These are phyloP conservation scores for Backusella macrospora DNA, from an alignment of 192 early-diverging fungal species.

Conservation along the genomic window DNA sequence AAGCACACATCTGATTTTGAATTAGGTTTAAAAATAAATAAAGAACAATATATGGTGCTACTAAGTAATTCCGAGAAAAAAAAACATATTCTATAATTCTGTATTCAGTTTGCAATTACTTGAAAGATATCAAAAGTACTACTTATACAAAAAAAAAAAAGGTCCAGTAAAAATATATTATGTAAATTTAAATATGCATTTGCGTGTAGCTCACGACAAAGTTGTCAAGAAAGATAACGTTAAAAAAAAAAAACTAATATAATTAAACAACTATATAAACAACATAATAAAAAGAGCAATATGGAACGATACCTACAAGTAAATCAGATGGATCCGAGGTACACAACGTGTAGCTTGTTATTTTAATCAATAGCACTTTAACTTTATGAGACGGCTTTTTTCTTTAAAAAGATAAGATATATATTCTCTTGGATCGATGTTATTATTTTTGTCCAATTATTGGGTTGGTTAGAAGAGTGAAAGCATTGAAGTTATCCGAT, in stretches of 20 bases:
- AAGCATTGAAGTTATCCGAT: neutral
- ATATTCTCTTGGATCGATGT: neutral
- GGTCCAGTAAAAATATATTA: too few species aligned
- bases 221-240: neutral
- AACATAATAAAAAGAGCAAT: conserved; percentile 1
- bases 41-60: neutral
- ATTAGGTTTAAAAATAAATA: neutral
- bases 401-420: neutral
- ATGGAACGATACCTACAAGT: neutral
- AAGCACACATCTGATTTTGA: neutral
- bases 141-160: too few species aligned
- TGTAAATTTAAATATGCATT: too few species aligned
- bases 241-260: neutral
- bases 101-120: too few species aligned
- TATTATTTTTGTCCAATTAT: neutral
- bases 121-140: too few species aligned
- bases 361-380: neutral
- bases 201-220: too few species aligned
- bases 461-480: neutral
- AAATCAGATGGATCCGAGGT: neutral
- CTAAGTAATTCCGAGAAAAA: neutral
- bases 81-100: neutral
- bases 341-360: neutral
- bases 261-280: neutral
- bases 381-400: neutral